These are phyloP conservation scores for Creolimax fragrantissima DNA, from an alignment of 78 protist genomes.

Conservation along the genomic window DNA sequence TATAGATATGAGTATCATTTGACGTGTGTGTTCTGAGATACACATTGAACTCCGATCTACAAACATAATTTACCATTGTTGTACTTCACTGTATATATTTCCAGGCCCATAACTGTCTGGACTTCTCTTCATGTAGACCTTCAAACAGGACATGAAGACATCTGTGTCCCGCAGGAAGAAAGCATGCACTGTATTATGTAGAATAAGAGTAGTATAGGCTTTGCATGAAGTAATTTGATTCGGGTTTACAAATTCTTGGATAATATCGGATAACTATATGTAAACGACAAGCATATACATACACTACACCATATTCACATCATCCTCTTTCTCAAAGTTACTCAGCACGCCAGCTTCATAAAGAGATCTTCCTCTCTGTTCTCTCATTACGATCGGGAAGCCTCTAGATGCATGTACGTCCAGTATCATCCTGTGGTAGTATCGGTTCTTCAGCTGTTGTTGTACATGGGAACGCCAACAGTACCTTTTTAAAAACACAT, in stretches of 20 bases:
- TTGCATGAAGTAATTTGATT: no score
- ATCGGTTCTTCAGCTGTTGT: neutral
- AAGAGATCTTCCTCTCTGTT: no score
- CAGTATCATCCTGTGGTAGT: neutral
- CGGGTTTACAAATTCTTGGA: no score
- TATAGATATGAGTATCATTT: no score
- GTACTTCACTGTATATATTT: neutral
- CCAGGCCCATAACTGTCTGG: neutral
- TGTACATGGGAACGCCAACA: neutral
- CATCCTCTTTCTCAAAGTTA: no score
- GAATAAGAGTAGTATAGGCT: no score
- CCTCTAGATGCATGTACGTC: neutral
- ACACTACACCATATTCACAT: no score
- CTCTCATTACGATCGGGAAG: neutral
- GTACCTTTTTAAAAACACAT: neutral
- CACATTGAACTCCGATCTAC: no score
- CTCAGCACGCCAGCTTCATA: no score
- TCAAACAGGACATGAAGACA: neutral
- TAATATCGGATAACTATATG: no score
- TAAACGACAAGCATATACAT: no score
- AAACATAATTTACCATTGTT: neutral
- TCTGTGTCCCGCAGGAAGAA: neutral
- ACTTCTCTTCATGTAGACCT: neutral
- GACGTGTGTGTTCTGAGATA: no score
- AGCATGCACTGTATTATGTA: neutral